Conservation (phyloP, 768 basidiomycete genomes). For the Calocybe gangraenosa region DNA sequence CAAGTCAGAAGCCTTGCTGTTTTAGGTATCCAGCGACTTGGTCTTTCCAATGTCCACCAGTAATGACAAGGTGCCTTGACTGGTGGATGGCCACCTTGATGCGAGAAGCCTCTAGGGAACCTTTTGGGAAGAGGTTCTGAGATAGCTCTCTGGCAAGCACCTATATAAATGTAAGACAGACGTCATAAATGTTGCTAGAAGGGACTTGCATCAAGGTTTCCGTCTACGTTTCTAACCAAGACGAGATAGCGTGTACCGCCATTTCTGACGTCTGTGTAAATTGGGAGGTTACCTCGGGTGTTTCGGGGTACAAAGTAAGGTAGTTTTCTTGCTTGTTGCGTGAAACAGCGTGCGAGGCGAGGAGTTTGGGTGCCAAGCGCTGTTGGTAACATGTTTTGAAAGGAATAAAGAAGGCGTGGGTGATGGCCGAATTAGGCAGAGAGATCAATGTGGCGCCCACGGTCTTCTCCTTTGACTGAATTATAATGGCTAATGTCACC, state of each 20-base stretch:
- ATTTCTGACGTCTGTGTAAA: slow-evolving; percentile 73
- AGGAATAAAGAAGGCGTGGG: not conserved
- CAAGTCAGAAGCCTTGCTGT: slow-evolving; percentile 55
- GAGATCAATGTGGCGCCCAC: slow-evolving; percentile 8
- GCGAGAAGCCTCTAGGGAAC: slow-evolving; percentile 41
- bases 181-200: slow-evolving; percentile 1
- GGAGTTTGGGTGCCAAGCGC: too few species aligned
- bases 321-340: slow-evolving; percentile 16
- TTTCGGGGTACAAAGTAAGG: slow-evolving; percentile 67
- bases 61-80: slow-evolving; percentile 52
- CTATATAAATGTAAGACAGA: slow-evolving; percentile 30
- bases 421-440: not conserved
- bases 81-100: slow-evolving; percentile 44
- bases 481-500: too few species aligned
- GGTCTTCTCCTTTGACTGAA: slow-evolving; percentile 9
- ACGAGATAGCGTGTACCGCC: slow-evolving; percentile 54
- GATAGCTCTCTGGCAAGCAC: slow-evolving; percentile 55
- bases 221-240: slow-evolving; percentile 66
- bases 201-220: slow-evolving; percentile 50
- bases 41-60: slow-evolving; percentile 61
- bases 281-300: slow-evolving; percentile 61
- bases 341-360: slow-evolving; percentile 5
- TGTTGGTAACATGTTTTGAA: not conserved
- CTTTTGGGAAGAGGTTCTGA: slow-evolving; percentile 43
- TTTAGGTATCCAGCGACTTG: slow-evolving; percentile 61